phyloP scores from a whole-genome alignment of 2,329 filamentous ascomycete genomes.

The Drechslerella coelobrocha region DNA sequence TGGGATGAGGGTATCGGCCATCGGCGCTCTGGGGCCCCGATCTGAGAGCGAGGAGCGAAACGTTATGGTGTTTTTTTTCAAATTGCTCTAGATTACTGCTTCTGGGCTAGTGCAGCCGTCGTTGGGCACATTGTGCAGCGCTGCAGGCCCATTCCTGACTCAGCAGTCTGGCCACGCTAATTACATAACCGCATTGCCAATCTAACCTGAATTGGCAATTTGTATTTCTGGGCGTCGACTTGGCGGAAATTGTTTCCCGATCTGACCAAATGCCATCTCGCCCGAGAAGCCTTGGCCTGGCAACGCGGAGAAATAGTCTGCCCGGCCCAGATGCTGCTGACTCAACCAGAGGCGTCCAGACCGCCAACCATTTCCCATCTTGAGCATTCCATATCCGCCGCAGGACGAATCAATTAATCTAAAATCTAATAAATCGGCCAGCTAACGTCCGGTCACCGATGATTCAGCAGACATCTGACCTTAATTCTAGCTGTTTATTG shows the following conservation, averaged over 20 bases:
- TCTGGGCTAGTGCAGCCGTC: not conserved
- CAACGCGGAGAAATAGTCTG: not conserved
- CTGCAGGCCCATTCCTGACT: no score
- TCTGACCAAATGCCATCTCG: not conserved
- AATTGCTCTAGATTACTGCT: not conserved
- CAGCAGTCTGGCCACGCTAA: not conserved
- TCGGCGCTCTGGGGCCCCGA: constrained; percentile 5
- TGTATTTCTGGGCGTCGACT: not conserved
- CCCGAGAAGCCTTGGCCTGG: not conserved
- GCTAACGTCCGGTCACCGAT: constrained; percentile 1
- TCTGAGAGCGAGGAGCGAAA: no score
- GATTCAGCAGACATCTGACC: no score
- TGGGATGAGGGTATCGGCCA: not conserved
- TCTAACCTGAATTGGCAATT: not conserved
- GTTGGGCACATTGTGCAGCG: no score
- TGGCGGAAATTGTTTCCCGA: not conserved
- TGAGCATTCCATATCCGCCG: no score
- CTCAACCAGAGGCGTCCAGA: not conserved
- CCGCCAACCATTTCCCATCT: no score
- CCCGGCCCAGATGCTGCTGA: not conserved
- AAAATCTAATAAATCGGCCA: not conserved
- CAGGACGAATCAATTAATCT: not conserved
- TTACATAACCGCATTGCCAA: not conserved
- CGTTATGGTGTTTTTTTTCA: not conserved
- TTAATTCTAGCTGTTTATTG: not conserved